Evolutionary conservation across 1,284 basidiomycete genomes (phyloP), one percentile per base, ranked within the genome.

Genomic region (Trichosporon sp.): DNA sequence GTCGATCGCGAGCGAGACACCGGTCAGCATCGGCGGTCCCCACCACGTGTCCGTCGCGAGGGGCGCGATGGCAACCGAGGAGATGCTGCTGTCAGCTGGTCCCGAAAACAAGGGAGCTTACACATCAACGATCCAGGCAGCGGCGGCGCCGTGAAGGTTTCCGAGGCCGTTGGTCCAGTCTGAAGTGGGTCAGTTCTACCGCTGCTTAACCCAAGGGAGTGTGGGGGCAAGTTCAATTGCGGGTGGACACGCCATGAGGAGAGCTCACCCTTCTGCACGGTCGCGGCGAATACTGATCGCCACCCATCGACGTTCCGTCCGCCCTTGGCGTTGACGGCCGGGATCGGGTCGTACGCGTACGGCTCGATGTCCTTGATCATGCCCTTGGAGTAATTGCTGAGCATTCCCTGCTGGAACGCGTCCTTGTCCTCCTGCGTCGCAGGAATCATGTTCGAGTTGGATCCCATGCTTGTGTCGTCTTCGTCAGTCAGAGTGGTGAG

Each of bases 71-170:
- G 68, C 74, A 1, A 56, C 46, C 0, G 71, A 70, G 4, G 68
- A 63, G 59, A 63, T 63, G 35, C 59, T 68, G 31, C 40, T 12
- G 59, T 63, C 59, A 63, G 59, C 32, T 14, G 26, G 26, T 26
- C 26, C 26, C 26, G 26, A 26, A 26, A 26, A 26, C 26, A 26
- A 26, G 26, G 26, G 5, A 8, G 2, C 68, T 68, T 35, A 63
- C 59, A 63, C 59, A 35, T 83, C 81, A 12, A 83, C 75, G 35
- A 83, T 69, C 78, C 78, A 83, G 4, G 76, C 73, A 2, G 76
- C 70, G 1, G 79, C 79, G 2, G 79, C 81, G 31, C 81, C 81
- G 72, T 83, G 81, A 70, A 83, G 68, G 10, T 65, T 73, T 1
- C 75, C 76, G 16, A 76, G 65, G 4, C 67, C 66, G 66, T 82